A percentile compares a stretch with the other conserved stretches of the same genome.
These are phyloP conservation scores for Crepidotus variabilis DNA, from an alignment of 768 basidiomycete genomes.

Conservation along the genomic window DNA sequence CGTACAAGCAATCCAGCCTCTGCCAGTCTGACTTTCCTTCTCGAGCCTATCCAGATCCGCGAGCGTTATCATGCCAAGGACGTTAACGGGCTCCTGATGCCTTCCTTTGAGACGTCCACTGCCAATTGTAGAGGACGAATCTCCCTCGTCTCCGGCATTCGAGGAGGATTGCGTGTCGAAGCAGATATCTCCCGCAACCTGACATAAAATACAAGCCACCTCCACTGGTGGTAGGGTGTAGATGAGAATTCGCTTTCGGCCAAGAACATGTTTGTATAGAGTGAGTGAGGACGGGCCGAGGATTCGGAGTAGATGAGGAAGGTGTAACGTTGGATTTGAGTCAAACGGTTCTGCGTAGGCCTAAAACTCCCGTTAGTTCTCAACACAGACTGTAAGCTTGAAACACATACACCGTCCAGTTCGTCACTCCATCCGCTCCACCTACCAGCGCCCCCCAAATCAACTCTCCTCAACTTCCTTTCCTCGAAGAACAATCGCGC, in stretches of 20 bases:
- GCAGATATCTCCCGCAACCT: slow-evolving; percentile 56
- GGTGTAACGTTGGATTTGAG: slow-evolving; percentile 59
- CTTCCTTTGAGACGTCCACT: slow-evolving; percentile 27
- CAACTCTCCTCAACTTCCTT: slow-evolving; percentile 45
- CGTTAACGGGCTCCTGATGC: slow-evolving; percentile 53
- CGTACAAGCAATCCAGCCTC: slow-evolving; percentile 82
- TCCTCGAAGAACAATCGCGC: slow-evolving; percentile 64
- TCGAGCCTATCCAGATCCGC: slow-evolving; percentile 64
- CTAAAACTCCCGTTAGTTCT: slow-evolving; percentile 10
- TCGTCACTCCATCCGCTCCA: slow-evolving; percentile 73
- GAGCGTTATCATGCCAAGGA: slow-evolving; percentile 79
- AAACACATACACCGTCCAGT: slow-evolving; percentile 44
- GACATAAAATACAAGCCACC: slow-evolving; percentile 72
- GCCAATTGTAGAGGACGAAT: neutral
- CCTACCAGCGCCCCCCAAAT: slow-evolving; percentile 52
- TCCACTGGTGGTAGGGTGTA: slow-evolving; percentile 80
- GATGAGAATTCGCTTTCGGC: slow-evolving; percentile 71
- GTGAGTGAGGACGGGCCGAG: slow-evolving; percentile 78
- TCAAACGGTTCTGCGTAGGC: slow-evolving; percentile 23
- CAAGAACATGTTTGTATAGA: slow-evolving; percentile 75
- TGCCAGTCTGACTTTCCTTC: slow-evolving; percentile 51
- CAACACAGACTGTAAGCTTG: neutral
- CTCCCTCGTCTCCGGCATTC: slow-evolving; percentile 1
- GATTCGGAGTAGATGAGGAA: slow-evolving; percentile 72
- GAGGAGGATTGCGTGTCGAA: slow-evolving; percentile 34